Conservation (phyloP, 495 filamentous ascomycete species). For the Penicillium nucicola region DNA sequence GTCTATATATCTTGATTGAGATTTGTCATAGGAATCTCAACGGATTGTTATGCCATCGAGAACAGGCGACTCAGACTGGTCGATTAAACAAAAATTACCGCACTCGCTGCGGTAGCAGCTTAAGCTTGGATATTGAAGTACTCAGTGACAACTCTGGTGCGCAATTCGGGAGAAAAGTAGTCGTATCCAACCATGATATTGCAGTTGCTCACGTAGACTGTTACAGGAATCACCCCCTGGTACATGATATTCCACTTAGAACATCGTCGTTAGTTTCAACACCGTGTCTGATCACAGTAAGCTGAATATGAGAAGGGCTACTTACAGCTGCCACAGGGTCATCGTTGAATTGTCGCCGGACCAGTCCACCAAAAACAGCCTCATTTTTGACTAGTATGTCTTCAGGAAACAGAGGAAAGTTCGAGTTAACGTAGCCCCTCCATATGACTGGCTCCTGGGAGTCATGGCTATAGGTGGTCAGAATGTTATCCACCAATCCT, state of each 20-base stretch:
- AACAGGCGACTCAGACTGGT: neutral
- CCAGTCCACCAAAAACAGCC: conserved; percentile 20
- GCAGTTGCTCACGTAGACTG: conserved; percentile 22
- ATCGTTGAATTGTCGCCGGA: conserved; percentile 9
- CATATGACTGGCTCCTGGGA: conserved; percentile 5
- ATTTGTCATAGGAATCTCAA: neutral
- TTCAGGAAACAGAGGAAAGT: conserved; percentile 18
- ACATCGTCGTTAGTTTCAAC: neutral
- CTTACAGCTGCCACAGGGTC: conserved; percentile 16
- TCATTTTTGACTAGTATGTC: conserved; percentile 17
- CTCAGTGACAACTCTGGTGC: conserved; percentile 22
- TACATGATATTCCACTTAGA: conserved; percentile 27
- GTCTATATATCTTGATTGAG: neutral
- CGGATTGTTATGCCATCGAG: too few species aligned
- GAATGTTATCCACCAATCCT: conserved; percentile 26
- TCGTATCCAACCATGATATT: conserved; percentile 26
- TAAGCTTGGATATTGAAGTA: conserved; percentile 19
- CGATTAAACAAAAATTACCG: neutral
- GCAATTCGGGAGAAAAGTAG: conserved; percentile 23
- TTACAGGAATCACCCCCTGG: conserved; percentile 19
- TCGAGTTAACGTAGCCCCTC: conserved; percentile 19
- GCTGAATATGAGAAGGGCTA: neutral
- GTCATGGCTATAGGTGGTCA: conserved; percentile 13
- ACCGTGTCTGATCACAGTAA: neutral
- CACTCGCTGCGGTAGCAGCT: neutral